Percentiles rank a stretch among this genome's conserved stretches.
Evolutionary conservation across 2,329 filamentous ascomycete genomes (phyloP).

Genomic region (Beauveria brongniartii): DNA sequence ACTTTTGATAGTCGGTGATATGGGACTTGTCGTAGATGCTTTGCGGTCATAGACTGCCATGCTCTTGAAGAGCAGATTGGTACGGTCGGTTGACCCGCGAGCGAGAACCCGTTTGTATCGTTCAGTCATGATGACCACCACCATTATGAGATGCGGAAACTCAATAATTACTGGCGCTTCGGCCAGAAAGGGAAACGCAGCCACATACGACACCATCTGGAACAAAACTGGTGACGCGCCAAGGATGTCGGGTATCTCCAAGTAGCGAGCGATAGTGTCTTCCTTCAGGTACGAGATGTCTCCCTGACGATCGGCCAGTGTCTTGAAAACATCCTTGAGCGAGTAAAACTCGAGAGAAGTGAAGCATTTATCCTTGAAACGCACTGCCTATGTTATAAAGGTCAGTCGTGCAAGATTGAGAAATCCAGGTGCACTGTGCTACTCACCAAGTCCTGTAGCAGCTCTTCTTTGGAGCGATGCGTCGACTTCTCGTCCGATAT

Average conservation of each 20-base stretch:
- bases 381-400: slow-evolving; percentile 38
- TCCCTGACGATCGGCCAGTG: slow-evolving; percentile 57
- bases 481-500: slow-evolving; percentile 38
- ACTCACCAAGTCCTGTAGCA: slow-evolving; percentile 43
- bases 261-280: slow-evolving; percentile 61
- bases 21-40: slow-evolving; percentile 26
- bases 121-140: slow-evolving; percentile 64
- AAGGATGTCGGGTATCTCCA: slow-evolving; percentile 64
- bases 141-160: slow-evolving; percentile 62
- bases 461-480: slow-evolving; percentile 41
- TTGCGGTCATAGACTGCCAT: slow-evolving; percentile 63
- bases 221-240: slow-evolving; percentile 61
- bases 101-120: slow-evolving; percentile 57
- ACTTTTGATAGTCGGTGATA: background rate
- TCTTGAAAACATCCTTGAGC: slow-evolving; percentile 64
- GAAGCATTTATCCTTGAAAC: slow-evolving; percentile 63
- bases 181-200: slow-evolving; percentile 64
- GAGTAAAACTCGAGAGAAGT: slow-evolving; percentile 64
- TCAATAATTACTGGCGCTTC: slow-evolving; percentile 64
- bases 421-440: background rate
- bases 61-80: slow-evolving; percentile 61
- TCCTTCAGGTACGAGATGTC: slow-evolving; percentile 58
- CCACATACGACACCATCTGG: slow-evolving; percentile 63
- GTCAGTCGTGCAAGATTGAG: background rate
- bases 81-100: slow-evolving; percentile 47